phyloP scores from a whole-genome alignment of 2,329 filamentous ascomycete genomes.

The Fusarium sambucinum region DNA sequence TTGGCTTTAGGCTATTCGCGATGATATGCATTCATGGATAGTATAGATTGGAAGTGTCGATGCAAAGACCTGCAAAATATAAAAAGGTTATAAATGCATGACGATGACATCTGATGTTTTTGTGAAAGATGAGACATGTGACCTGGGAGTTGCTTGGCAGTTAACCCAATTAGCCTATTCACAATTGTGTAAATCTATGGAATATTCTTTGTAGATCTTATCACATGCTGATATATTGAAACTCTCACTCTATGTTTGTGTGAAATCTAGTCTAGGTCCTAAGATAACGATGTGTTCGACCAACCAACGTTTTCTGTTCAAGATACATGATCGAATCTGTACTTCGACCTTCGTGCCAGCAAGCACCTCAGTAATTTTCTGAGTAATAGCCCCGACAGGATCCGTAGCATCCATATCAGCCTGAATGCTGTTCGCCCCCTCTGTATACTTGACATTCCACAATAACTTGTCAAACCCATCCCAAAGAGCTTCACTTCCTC shows the following conservation, averaged over 20 bases:
- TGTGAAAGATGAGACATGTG: background rate
- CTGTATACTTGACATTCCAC: background rate
- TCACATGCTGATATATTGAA: no score
- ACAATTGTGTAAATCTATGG: no score
- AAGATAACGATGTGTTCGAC: no score
- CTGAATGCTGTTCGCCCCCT: background rate
- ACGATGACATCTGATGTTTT: conserved; percentile 7
- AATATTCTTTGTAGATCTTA: background rate
- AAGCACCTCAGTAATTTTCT: conserved; percentile 4
- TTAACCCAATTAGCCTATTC: no score
- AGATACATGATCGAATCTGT: background rate
- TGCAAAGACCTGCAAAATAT: background rate
- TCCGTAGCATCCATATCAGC: conserved; percentile 8
- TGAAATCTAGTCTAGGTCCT: no score
- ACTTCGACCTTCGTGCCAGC: background rate
- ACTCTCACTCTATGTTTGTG: no score
- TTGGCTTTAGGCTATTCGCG: rapidly evolving
- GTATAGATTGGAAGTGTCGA: background rate
- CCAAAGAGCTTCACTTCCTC: conserved; percentile 4
- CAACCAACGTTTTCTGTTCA: no score
- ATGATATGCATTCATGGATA: background rate
- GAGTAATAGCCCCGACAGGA: background rate
- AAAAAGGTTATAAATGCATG: background rate
- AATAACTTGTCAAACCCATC: conserved; percentile 1
- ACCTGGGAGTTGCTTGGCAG: no score